These are phyloP conservation scores for Halophytophthora batemanensis DNA, from an alignment of 352 stramenopile genomes.

Conservation along the genomic window DNA sequence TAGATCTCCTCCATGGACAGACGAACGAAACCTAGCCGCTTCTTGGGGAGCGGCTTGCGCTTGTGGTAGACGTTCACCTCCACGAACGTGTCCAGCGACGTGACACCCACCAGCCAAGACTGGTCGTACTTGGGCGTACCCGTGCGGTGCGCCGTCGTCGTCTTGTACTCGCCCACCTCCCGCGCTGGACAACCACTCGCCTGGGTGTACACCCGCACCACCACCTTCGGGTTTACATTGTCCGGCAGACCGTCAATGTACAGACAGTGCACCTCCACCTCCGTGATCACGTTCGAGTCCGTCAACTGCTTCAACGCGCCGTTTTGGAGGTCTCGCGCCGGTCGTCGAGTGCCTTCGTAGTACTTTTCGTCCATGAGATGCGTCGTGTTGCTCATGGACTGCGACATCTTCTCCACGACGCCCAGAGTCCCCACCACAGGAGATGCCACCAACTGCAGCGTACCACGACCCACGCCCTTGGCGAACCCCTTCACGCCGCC, in stretches of 20 bases:
- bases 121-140: conserved; percentile 74
- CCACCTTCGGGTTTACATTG: conserved; percentile 66
- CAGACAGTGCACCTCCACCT: conserved; percentile 77
- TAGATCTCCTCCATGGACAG: conserved; percentile 87
- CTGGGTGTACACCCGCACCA: conserved; percentile 65
- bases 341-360: conserved; percentile 73
- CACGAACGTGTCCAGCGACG: conserved; percentile 72
- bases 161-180: conserved; percentile 70
- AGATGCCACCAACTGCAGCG: conserved; percentile 71
- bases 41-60: conserved; percentile 81
- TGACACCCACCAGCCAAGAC: conserved; percentile 77
- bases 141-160: conserved; percentile 58
- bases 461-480: conserved; percentile 76
- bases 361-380: conserved; percentile 81
- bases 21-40: conserved; percentile 62
- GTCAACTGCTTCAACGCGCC: conserved; percentile 66
- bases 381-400: conserved; percentile 85
- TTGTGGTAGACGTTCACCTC: conserved; percentile 83
- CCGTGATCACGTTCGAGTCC: conserved; percentile 85
- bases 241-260: conserved; percentile 66
- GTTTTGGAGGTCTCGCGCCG: conserved; percentile 56
- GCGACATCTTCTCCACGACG: conserved; percentile 78
- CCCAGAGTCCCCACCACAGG: conserved; percentile 82
- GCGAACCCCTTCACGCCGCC: conserved; percentile 80
- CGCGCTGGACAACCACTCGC: conserved; percentile 35